Base-by-base conservation (phyloP, 371 early-diverging fungal genomes). In the Entomophthora muscae region DNA sequence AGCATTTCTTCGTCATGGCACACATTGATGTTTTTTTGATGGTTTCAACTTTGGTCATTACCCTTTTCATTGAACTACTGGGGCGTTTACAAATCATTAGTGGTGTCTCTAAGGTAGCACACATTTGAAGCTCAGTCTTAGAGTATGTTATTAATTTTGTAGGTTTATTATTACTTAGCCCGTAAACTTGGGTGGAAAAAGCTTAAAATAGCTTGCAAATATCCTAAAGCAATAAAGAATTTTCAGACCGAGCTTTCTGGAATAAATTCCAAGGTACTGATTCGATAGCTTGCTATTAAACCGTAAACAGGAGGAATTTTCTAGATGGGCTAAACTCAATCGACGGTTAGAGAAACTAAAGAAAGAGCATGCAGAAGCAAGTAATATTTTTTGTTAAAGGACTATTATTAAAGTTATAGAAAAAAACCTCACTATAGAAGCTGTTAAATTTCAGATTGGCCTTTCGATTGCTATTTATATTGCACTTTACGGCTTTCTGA, bases 281-380 rank as follows among this genome's bases (percentile, higher is more conserved):
- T 2, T 10, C 17, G 21, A 21, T 57, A 29, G 12, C n/a, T 3
- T 24, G 29, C 12, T 29, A 26, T 21, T 13, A 31, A 57, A 22
- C 31, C 21, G 3, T 29, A 3, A 13, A 13, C 21, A 57, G 58
- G 58, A 57, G 26, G 58, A 57, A 3, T 57, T 57, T 57, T 57
- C 58, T 21, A 57, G 26, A 57, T 57, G 58, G 58, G 58, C 58
- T 10, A 57, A 57, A 29, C 10, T 57, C 17, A 57, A 57, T 31
- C 58, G 58, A 22, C 26, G 31, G n/a, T 13, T 57, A 26, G 29
- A 57, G 26, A 7, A 26, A 21, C 31, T 57, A 21, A 57, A 7
- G 32, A 57, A 12, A 29, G 58, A 57, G 17, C 58, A 57, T 31
- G 26, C 26, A 27, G 10, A 29, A 12, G 58, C 58, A 57, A 57